Percentiles rank a stretch among this genome's conserved stretches.
Conservation (phyloP, 768 basidiomycete genomes). For the Russula griseocarnosa region DNA sequence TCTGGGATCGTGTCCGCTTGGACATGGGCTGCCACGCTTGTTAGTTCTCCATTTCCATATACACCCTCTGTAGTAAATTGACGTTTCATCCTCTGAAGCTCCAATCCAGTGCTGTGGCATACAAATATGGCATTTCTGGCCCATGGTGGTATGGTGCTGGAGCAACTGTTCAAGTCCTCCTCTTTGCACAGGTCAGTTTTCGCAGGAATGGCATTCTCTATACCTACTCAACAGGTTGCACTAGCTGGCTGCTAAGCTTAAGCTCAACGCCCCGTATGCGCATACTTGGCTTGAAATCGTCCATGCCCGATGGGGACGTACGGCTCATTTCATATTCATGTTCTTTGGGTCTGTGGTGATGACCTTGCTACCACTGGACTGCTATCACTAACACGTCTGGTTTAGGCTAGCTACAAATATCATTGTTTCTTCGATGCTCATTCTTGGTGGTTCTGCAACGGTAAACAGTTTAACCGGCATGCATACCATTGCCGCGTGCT, state of each 20-base stretch:
- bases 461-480: constrained; percentile 87
- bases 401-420: constrained; percentile 82
- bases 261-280: constrained; percentile 83
- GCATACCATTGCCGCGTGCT: constrained; percentile 85
- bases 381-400: not conserved
- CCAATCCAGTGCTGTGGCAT: constrained; percentile 80
- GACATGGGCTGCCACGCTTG: constrained; percentile 84
- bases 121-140: constrained; percentile 80
- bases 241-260: constrained; percentile 85
- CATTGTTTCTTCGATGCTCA: constrained; percentile 84
- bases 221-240: constrained; percentile 2
- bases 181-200: constrained; percentile 71
- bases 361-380: not conserved
- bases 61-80: not conserved
- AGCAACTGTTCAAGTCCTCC: constrained; percentile 81
- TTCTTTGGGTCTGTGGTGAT: constrained; percentile 63
- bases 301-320: constrained; percentile 69
- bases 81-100: constrained; percentile 40
- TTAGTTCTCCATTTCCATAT: constrained; percentile 29
- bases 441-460: constrained; percentile 80
- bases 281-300: constrained; percentile 91
- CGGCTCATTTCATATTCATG: constrained; percentile 81
- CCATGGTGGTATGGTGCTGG: constrained; percentile 92
- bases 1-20: constrained; percentile 91
- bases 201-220: not conserved